Percentiles rank a stretch among this genome's conserved stretches.
phyloP scores from a whole-genome alignment of 352 stramenopile species.

The Phytophthora tentaculata region DNA sequence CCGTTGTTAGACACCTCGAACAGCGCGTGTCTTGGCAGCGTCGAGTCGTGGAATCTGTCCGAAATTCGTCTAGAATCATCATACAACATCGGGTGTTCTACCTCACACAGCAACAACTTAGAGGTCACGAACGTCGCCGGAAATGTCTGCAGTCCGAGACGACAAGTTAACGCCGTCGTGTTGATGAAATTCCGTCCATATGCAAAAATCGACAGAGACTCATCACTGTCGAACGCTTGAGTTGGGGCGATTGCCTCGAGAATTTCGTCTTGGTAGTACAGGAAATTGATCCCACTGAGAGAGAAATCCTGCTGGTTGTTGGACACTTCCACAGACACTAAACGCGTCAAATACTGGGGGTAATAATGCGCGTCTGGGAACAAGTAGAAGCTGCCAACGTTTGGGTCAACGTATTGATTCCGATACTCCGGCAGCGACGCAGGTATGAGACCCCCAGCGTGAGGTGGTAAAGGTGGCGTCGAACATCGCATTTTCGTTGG shows the following conservation, averaged over 20 bases:
- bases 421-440: slow-evolving; percentile 78
- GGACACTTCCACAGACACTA: slow-evolving; percentile 94
- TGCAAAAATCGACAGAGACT: slow-evolving; percentile 67
- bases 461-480: slow-evolving; percentile 70
- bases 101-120: slow-evolving; percentile 91
- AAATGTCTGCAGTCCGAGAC: slow-evolving; percentile 83
- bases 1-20: slow-evolving; percentile 96
- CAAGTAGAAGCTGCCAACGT: slow-evolving; percentile 67
- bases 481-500: slow-evolving; percentile 84
- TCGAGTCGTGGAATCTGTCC: slow-evolving; percentile 24
- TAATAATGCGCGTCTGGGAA: slow-evolving; percentile 89
- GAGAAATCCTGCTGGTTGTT: slow-evolving; percentile 97
- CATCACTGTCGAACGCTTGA: slow-evolving; percentile 49
- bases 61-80: slow-evolving; percentile 35
- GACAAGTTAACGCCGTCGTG: slow-evolving; percentile 89
- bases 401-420: slow-evolving; percentile 65
- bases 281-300: slow-evolving; percentile 87
- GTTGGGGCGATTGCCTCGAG: slow-evolving; percentile 71
- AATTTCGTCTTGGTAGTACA: slow-evolving; percentile 92
- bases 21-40: slow-evolving; percentile 51
- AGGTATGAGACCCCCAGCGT: slow-evolving; percentile 60
- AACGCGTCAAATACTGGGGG: slow-evolving; percentile 84
- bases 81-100: slow-evolving; percentile 45
- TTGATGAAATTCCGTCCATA: slow-evolving; percentile 92
- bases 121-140: slow-evolving; percentile 88